Conservation (phyloP, 306 rosid genomes). For the Trifolium dubium region DNA sequence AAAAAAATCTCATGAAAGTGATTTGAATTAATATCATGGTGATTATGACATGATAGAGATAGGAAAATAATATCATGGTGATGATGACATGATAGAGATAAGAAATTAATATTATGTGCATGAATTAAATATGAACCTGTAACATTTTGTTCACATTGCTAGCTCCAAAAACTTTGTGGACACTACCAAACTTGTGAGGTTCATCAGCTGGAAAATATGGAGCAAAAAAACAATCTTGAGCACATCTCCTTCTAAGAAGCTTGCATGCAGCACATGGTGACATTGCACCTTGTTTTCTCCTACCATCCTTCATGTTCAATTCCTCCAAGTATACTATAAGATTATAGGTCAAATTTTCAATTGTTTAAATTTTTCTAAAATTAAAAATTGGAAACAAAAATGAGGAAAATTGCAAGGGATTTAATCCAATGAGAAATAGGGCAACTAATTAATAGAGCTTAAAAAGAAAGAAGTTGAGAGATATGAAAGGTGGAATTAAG, state of each 20-base stretch:
- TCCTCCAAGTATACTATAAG: not conserved
- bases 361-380: not conserved
- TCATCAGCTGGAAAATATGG: conserved; percentile 98
- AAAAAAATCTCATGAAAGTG: conserved; percentile 31
- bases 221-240: conserved; percentile 85
- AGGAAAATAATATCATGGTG: not conserved
- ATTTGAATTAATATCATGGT: conserved; percentile 20
- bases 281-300: conserved; percentile 81
- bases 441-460: too few relatives aligned
- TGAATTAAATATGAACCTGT: conserved; percentile 60
- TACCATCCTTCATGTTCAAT: conserved; percentile 66
- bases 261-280: conserved; percentile 98
- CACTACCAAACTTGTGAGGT: conserved; percentile 91
- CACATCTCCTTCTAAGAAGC: conserved; percentile 88
- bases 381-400: not conserved
- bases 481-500: conserved; percentile 45
- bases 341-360: not conserved
- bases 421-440: conserved; percentile 4
- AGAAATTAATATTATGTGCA: not conserved
- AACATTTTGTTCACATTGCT: conserved; percentile 98
- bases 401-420: not conserved
- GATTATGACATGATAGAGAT: conserved; percentile 25
- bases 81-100: conserved; percentile 28
- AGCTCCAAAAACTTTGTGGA: conserved; percentile 95
- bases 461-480: not conserved